Conservation (phyloP, 2,329 filamentous ascomycete genomes). For the Mycogone perniciosa region DNA sequence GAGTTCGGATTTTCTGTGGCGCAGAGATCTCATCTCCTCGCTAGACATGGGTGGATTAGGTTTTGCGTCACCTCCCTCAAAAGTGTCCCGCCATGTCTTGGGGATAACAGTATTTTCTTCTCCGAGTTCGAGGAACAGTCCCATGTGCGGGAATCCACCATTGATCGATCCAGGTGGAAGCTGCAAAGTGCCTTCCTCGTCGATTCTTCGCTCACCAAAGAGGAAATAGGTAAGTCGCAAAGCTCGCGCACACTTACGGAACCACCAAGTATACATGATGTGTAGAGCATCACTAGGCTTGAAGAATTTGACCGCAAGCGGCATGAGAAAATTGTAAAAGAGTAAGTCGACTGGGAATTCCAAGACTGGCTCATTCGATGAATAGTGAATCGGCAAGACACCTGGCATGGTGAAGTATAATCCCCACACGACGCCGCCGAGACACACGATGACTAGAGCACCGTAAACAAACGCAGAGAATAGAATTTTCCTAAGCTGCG, state of each 20-base stretch:
- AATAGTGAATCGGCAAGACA: slow-evolving; percentile 88
- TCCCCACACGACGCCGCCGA: slow-evolving; percentile 95
- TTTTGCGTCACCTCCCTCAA: slow-evolving; percentile 43
- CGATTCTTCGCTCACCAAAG: slow-evolving; percentile 72
- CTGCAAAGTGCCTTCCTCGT: slow-evolving; percentile 71
- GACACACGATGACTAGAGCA: slow-evolving; percentile 81
- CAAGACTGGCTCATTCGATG: slow-evolving; percentile 82
- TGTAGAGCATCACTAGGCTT: slow-evolving; percentile 81
- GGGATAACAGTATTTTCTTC: slow-evolving; percentile 37
- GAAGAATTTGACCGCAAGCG: slow-evolving; percentile 75
- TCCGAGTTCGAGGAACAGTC: slow-evolving; percentile 42
- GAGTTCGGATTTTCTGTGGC: slow-evolving; percentile 38
- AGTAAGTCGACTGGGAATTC: slow-evolving; percentile 92
- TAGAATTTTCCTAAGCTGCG: slow-evolving; percentile 89
- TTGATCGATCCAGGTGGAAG: slow-evolving; percentile 32
- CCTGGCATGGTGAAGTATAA: slow-evolving; percentile 60
- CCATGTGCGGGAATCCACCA: slow-evolving; percentile 32
- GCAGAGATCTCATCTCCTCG: slow-evolving; percentile 31
- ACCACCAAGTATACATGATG: slow-evolving; percentile 92
- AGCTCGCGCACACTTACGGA: slow-evolving; percentile 72
- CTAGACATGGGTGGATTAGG: slow-evolving; percentile 31
- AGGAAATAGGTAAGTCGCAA: slow-evolving; percentile 87
- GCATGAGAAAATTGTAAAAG: slow-evolving; percentile 96
- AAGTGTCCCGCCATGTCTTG: slow-evolving; percentile 52
- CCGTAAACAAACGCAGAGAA: slow-evolving; percentile 97